Percentiles rank a stretch among this genome's conserved stretches.
These are phyloP conservation scores for Botrytis paeoniae DNA, from an alignment of 2,329 filamentous ascomycete species.

Conservation along the genomic window DNA sequence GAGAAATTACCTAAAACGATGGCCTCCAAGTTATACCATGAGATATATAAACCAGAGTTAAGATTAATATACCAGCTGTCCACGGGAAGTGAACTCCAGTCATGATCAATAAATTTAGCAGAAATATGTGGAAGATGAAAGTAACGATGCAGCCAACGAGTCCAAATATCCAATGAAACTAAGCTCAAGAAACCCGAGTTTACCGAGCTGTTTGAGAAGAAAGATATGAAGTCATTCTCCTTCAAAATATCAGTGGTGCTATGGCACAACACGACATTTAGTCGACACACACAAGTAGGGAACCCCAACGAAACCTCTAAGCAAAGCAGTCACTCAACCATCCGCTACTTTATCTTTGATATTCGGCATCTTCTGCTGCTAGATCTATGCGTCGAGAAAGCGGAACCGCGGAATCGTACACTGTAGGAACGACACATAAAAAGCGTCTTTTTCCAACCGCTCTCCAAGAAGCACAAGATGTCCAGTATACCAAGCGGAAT, in stretches of 20 bases:
- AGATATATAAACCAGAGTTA: not conserved
- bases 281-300: not conserved
- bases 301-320: not conserved
- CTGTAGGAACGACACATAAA: not conserved
- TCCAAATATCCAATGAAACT: not conserved
- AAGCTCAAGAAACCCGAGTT: not conserved
- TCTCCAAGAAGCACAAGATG: not conserved
- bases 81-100: accelerated
- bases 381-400: too few species aligned
- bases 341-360: not conserved
- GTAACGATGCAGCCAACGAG: accelerated
- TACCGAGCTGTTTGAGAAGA: too few species aligned
- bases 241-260: not conserved
- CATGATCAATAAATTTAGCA: not conserved
- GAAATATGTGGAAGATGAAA: not conserved
- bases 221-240: too few species aligned
- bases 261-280: not conserved
- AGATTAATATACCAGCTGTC: too few species aligned
- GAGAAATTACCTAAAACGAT: not conserved
- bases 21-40: not conserved
- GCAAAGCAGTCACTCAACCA: not conserved
- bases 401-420: too few species aligned
- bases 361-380: not conserved
- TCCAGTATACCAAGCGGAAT: too few species aligned
- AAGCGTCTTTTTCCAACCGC: not conserved